Evolutionary conservation across 345 rosid genomes (phyloP).

Genomic region (Syzygium grande): DNA sequence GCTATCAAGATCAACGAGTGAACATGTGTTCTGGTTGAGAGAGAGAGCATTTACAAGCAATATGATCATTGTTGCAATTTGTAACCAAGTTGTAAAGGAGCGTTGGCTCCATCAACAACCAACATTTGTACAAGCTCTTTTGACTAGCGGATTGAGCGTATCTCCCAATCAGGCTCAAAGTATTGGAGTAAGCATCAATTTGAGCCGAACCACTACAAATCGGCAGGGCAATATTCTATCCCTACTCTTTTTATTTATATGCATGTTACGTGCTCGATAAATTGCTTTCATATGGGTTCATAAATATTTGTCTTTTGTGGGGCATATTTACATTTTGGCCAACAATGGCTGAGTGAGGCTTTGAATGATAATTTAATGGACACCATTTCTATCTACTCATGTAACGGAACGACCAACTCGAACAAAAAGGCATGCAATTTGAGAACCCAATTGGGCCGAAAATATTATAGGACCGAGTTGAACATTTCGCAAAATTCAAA

Average conservation of each 20-base stretch:
- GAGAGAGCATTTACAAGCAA: not conserved
- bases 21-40: not conserved
- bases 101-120: not conserved
- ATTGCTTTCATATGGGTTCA: accelerated
- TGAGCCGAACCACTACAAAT: accelerated
- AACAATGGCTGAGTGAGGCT: not conserved
- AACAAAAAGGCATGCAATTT: too few relatives aligned
- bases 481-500: not conserved
- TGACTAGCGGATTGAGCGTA: not conserved
- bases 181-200: accelerated
- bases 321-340: too few relatives aligned
- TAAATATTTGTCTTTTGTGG: not conserved
- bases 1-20: not conserved
- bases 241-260: not conserved
- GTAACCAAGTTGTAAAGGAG: not conserved
- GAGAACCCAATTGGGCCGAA: not conserved
- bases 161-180: accelerated
- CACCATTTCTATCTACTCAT: not conserved
- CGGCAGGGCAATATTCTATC: accelerated
- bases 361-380: not conserved
- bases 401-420: not conserved
- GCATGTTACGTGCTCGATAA: not conserved
- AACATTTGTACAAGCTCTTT: not conserved
- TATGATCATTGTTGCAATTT: not conserved
- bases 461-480: not conserved